Evolutionary conservation across 1,284 basidiomycete species (phyloP).

Genomic region (Ganoderma sinense): DNA sequence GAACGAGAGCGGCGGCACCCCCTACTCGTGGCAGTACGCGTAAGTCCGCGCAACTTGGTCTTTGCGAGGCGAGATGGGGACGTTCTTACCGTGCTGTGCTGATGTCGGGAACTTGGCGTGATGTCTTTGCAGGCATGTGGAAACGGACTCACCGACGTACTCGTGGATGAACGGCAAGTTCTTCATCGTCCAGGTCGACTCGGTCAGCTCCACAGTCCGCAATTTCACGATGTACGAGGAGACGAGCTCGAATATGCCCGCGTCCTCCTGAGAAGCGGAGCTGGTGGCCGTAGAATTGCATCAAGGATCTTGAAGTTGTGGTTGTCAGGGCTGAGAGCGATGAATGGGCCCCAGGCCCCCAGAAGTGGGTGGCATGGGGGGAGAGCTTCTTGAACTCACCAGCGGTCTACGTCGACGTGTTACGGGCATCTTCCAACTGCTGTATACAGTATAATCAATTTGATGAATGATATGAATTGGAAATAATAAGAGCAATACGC

Average conservation of each 20-base stretch:
- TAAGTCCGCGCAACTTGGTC: background rate
- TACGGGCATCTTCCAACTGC: background rate
- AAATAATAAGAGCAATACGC: too few species aligned
- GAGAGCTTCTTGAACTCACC: background rate
- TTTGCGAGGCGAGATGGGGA: background rate
- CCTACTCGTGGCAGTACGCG: background rate
- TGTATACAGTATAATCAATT: too few species aligned
- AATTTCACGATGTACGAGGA: background rate
- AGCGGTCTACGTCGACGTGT: background rate
- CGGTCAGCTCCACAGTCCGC: background rate
- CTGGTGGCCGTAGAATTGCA: background rate
- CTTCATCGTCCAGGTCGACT: background rate
- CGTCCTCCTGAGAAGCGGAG: background rate
- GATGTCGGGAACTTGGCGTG: background rate
- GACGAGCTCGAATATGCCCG: background rate
- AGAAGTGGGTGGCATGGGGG: too few species aligned
- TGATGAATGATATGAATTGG: too few species aligned
- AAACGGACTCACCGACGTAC: slow-evolving; percentile 7
- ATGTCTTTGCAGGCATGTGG: slow-evolving; percentile 1
- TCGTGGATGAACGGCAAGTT: slow-evolving; percentile 4
- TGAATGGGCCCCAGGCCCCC: too few species aligned
- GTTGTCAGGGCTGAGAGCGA: too few species aligned
- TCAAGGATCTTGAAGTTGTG: background rate
- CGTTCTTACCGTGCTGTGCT: background rate
- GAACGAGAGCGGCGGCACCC: too few species aligned